Conservation (phyloP, 768 basidiomycete genomes). For the Holtermannia corniformis region DNA sequence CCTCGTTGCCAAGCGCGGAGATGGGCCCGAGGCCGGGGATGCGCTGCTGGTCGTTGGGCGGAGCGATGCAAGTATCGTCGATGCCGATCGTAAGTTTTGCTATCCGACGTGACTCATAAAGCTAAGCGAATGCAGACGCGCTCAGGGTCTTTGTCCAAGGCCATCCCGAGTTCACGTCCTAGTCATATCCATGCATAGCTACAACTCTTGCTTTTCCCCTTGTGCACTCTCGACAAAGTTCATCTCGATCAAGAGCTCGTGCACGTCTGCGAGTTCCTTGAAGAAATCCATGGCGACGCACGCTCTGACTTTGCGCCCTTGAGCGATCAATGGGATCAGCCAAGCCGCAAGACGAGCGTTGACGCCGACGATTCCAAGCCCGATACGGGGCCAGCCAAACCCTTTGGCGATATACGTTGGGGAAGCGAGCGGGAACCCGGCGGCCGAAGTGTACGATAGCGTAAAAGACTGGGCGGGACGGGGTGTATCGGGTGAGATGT, state of each 20-base stretch:
- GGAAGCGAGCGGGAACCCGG: conserved; percentile 67
- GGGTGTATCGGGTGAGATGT: conserved; percentile 3
- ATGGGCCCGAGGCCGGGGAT: not conserved
- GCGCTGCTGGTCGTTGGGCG: conserved; percentile 21
- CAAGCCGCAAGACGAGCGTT: conserved; percentile 66
- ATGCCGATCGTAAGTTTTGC: conserved; percentile 28
- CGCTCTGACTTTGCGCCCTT: conserved; percentile 13
- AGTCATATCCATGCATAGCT: not conserved
- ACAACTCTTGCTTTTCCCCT: not conserved
- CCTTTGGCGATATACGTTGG: conserved; percentile 71
- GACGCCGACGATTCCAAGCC: conserved; percentile 75
- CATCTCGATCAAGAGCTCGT: conserved; percentile 23
- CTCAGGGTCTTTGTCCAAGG: not conserved
- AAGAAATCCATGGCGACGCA: conserved; percentile 29
- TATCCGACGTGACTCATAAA: not conserved
- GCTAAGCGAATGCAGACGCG: not conserved
- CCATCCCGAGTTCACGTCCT: not conserved
- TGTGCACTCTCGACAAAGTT: conserved; percentile 12
- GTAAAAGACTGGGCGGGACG: conserved; percentile 44
- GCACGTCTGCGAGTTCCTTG: conserved; percentile 9
- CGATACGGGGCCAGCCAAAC: conserved; percentile 67
- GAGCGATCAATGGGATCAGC: conserved; percentile 47
- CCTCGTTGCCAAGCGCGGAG: conserved; percentile 11
- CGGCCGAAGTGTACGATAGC: conserved; percentile 72
- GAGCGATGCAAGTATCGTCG: conserved; percentile 28